These are phyloP conservation scores for Lyophyllum shimeji DNA, from an alignment of 768 basidiomycete species.

Conservation along the genomic window DNA sequence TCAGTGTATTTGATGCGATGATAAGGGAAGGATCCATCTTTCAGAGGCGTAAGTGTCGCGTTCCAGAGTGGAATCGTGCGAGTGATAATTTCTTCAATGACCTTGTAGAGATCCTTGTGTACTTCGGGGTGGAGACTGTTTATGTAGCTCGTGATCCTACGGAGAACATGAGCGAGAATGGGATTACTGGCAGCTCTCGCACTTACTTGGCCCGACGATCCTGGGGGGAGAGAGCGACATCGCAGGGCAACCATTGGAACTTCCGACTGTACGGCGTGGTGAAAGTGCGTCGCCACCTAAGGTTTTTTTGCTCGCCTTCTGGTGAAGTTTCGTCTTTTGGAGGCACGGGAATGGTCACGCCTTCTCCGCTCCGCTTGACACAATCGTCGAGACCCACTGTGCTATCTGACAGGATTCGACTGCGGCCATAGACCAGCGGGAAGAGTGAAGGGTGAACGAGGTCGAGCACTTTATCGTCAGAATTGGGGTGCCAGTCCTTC, in stretches of 20 bases:
- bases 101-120: slow-evolving; percentile 21
- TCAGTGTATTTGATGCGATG: slow-evolving; percentile 12
- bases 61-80: slow-evolving; percentile 30
- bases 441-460: slow-evolving; percentile 43
- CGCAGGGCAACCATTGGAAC: slow-evolving; percentile 12
- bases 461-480: slow-evolving; percentile 39
- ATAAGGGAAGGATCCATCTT: neutral
- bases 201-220: slow-evolving; percentile 9
- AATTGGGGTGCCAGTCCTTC: slow-evolving; percentile 43
- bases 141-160: slow-evolving; percentile 33
- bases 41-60: slow-evolving; percentile 20
- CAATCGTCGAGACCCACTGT: slow-evolving; percentile 15
- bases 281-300: neutral
- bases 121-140: slow-evolving; percentile 36
- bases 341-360: slow-evolving; percentile 7
- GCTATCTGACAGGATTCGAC: slow-evolving; percentile 12
- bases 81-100: slow-evolving; percentile 25
- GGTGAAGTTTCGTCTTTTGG: neutral
- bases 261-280: slow-evolving; percentile 2
- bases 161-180: neutral
- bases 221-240: slow-evolving; percentile 24
- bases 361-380: slow-evolving; percentile 16
- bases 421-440: slow-evolving; percentile 31
- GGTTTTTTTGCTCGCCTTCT: neutral
- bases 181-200: neutral